Base-by-base conservation (phyloP, 495 filamentous ascomycete species). In the Amniculicola lignicola region DNA sequence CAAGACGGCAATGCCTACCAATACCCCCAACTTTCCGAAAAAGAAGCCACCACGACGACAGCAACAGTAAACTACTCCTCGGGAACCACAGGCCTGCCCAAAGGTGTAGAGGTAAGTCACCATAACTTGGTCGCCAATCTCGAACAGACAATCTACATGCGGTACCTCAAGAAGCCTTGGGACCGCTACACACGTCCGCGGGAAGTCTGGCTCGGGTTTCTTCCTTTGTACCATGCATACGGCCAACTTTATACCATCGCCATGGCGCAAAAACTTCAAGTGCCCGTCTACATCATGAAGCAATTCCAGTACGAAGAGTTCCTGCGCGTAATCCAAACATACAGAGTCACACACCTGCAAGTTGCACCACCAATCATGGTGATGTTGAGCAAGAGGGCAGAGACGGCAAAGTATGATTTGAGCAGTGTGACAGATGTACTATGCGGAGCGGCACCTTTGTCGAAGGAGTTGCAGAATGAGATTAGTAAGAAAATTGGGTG, bases 51-150 rank as follows among this genome's bases (percentile, higher is more conserved):
- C 1, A 66, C 67, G 28, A 72, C 67, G 4, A 78, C 77, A 12
- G 72, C 78, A 1, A 75, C 75, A 4, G 62, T 75, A 31, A 76
- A 76, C 45, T 77, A 74, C 56, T 71, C 67, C 10, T 75, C 73
- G 3, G 75, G 75, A 9, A 71, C 69, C 1, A 71, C 68, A 0
- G 69, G 68, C 11, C 42, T 70, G 12, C 69, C 69, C 16, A 71
- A 71, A 57, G 69, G 68, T 27, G 69, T 71, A 15, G 57, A 59
- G 31, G 58, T 71, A 40, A 66, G 59, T 51, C 69, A 71, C 41
- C 57, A 64, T 53, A 68, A 68, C 45, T 47, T 71, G 16, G 57
- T 71, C 23, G 67, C 69, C 5, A 71, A 71, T 38, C 54, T 67
- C 0, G 65, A 64, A 11, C 67, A 69, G 33, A 64, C 63, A 10